These are phyloP conservation scores for Volvox reticuliferus DNA, from an alignment of 139 green algal species.

Conservation along the genomic window DNA sequence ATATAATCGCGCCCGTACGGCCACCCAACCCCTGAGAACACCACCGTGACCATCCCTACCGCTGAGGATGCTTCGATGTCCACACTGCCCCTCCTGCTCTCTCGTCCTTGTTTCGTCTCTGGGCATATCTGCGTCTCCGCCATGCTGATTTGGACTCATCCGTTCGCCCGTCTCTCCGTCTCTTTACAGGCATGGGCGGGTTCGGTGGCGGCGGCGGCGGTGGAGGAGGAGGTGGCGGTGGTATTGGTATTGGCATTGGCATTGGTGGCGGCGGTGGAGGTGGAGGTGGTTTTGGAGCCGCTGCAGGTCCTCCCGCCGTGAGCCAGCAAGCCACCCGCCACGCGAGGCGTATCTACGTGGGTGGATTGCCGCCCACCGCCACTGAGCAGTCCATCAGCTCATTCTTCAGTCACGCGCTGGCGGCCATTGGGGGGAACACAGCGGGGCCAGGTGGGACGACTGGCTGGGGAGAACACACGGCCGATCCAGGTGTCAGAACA, in stretches of 20 bases:
- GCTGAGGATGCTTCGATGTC: no score
- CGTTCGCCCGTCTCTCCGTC: no score
- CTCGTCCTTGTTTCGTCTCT: no score
- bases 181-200: not conserved
- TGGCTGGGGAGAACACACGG: no score
- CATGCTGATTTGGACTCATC: no score
- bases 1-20: no score
- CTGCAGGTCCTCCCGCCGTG: conserved; percentile 1
- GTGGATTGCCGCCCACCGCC: conserved; percentile 90
- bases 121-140: no score
- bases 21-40: no score
- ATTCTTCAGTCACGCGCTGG: conserved; percentile 95
- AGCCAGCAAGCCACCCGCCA: conserved; percentile 84
- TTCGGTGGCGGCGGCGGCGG: not conserved
- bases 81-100: no score
- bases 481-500: no score
- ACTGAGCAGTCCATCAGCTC: conserved; percentile 89
- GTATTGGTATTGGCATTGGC: not conserved
- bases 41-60: no score
- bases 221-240: not conserved
- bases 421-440: conserved; percentile 93
- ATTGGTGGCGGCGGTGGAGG: not conserved
- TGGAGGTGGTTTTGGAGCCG: not conserved
- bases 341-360: conserved; percentile 96
- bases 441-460: conserved; percentile 81